Conservation (phyloP, 2,329 filamentous ascomycete species). For the Fusarium decemcellulare region DNA sequence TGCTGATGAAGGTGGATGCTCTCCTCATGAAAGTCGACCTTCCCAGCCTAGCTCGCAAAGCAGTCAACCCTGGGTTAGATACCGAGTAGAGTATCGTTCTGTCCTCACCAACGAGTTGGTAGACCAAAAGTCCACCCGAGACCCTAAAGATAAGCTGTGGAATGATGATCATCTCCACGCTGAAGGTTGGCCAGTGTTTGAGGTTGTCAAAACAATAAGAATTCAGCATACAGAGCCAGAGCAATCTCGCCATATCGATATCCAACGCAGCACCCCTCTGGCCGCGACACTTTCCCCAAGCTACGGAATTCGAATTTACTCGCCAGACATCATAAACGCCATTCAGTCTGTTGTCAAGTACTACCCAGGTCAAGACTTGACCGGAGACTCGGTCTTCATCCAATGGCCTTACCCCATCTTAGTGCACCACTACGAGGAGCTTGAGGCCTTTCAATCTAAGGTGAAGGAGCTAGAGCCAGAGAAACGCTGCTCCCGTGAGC, state of each 20-base stretch:
- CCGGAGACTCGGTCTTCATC: constrained; percentile 31
- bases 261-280: not conserved
- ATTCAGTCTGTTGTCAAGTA: constrained; percentile 46
- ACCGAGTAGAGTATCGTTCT: constrained; percentile 35
- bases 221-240: not conserved
- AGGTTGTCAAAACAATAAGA: constrained; percentile 14
- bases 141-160: not conserved
- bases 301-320: constrained; percentile 41
- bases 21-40: not conserved
- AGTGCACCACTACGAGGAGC: constrained; percentile 48
- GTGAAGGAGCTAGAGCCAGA: not conserved
- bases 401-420: constrained; percentile 43
- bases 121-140: not conserved
- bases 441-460: constrained; percentile 21
- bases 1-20: not conserved
- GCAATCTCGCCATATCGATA: not conserved
- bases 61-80: constrained; percentile 14
- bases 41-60: not conserved
- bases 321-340: constrained; percentile 40
- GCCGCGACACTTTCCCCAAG: constrained; percentile 1
- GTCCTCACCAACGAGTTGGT: constrained; percentile 25
- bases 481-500: constrained; percentile 2
- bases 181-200: constrained; percentile 11
- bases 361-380: constrained; percentile 44
- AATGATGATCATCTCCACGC: not conserved